Percentiles rank a stretch among this genome's conserved stretches.
Conservation (phyloP, 2,329 filamentous ascomycete species). For the Herpotrichia juniperi region DNA sequence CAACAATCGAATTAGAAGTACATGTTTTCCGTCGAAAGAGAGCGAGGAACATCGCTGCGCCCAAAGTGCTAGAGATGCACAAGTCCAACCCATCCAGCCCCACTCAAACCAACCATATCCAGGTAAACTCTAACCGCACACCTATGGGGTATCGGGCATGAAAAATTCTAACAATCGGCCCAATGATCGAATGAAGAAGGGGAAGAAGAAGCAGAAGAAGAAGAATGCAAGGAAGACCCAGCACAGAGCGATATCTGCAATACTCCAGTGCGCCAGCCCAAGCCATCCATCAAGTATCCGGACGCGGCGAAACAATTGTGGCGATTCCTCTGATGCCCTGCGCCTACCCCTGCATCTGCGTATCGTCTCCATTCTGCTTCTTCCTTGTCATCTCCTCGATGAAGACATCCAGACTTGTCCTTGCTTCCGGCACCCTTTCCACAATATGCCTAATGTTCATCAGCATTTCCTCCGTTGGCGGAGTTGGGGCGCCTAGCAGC, state of each 20-base stretch:
- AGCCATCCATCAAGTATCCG: neutral
- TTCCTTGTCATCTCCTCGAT: conserved; percentile 25
- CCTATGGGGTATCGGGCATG: conserved; percentile 3
- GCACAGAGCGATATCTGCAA: neutral
- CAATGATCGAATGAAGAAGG: no score
- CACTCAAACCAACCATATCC: neutral
- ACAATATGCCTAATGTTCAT: conserved; percentile 73
- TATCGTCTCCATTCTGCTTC: neutral
- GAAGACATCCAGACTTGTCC: conserved; percentile 58
- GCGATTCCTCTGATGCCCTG: no score
- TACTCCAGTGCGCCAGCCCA: neutral
- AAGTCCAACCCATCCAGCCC: neutral
- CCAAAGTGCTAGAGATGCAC: neutral
- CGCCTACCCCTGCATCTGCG: neutral
- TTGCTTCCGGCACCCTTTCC: conserved; percentile 67
- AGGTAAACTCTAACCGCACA: neutral
- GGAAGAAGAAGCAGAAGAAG: neutral
- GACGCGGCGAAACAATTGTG: no score
- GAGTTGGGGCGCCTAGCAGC: conserved; percentile 44
- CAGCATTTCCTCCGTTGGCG: conserved; percentile 65
- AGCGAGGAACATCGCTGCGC: neutral
- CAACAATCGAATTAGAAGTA: no score
- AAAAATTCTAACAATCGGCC: neutral
- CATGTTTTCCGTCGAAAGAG: neutral
- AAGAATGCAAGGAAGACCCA: neutral